These are phyloP conservation scores for Ilex paraguariensis DNA, from an alignment of 305 asterid genomes.

Conservation along the genomic window DNA sequence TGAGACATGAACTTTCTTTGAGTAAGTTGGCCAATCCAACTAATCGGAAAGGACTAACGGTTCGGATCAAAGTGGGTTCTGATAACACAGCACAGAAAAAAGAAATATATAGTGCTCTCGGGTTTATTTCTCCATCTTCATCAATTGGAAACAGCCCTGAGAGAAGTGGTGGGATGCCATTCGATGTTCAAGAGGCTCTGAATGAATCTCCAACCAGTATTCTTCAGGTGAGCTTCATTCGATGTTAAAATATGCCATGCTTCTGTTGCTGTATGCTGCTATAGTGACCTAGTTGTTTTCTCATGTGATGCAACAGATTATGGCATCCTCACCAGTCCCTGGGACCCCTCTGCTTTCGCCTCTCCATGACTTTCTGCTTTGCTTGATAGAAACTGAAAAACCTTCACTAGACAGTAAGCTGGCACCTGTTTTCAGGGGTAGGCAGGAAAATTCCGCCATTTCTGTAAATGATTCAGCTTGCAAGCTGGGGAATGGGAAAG, in stretches of 20 bases:
- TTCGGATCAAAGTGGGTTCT: slow-evolving; percentile 74
- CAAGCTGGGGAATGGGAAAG: slow-evolving; percentile 32
- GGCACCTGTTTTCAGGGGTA: slow-evolving; percentile 30
- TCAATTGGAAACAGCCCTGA: slow-evolving; percentile 65
- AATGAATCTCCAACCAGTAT: slow-evolving; percentile 51
- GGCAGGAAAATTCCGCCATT: slow-evolving; percentile 22
- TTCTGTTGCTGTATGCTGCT: slow-evolving; percentile 11
- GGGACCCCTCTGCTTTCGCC: slow-evolving; percentile 67
- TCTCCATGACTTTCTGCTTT: slow-evolving; percentile 55
- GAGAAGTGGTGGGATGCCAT: slow-evolving; percentile 50
- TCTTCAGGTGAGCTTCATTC: slow-evolving; percentile 46
- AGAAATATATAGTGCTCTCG: slow-evolving; percentile 67
- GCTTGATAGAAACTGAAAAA: slow-evolving; percentile 37
- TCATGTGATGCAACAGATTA: slow-evolving; percentile 43
- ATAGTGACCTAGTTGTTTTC: slow-evolving; percentile 7
- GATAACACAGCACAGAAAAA: slow-evolving; percentile 50
- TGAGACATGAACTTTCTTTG: slow-evolving; percentile 35
- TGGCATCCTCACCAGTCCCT: slow-evolving; percentile 54
- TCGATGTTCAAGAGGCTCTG: slow-evolving; percentile 36
- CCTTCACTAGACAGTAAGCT: slow-evolving; percentile 23
- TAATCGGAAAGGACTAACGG: slow-evolving; percentile 52
- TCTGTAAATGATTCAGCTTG: slow-evolving; percentile 31
- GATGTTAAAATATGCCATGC: neutral
- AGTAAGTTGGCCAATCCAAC: slow-evolving; percentile 34
- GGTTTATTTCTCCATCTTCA: slow-evolving; percentile 83